phyloP scores from a whole-genome alignment of 108 stramenopile species.

The Fragilariopsis cylindrus region DNA sequence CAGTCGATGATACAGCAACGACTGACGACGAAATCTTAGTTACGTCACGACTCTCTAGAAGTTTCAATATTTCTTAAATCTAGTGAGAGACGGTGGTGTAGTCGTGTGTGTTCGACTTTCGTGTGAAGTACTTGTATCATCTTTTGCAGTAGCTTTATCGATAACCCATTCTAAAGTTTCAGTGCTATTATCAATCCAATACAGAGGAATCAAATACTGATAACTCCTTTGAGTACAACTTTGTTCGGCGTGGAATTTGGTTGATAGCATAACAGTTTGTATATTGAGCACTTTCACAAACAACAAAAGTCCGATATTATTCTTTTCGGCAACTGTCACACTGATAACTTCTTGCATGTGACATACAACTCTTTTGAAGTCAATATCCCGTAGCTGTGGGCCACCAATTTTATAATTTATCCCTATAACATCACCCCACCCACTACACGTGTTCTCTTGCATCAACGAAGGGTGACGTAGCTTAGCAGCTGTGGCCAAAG shows the following conservation, averaged over 20 bases:
- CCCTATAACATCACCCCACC: conserved; percentile 36
- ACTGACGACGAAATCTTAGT: conserved; percentile 3
- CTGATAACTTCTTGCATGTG: background rate
- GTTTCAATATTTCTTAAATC: conserved; percentile 27
- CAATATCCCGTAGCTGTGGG: background rate
- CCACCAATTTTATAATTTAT: background rate
- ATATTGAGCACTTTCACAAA: background rate
- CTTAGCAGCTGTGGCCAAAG: conserved; percentile 23
- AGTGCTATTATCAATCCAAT: conserved; percentile 52
- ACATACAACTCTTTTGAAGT: conserved; percentile 10
- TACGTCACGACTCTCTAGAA: conserved; percentile 22
- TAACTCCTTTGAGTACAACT: conserved; percentile 69
- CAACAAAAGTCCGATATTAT: background rate
- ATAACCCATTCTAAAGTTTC: conserved; percentile 37
- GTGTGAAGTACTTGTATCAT: no score
- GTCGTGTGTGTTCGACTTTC: background rate
- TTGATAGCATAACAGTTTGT: background rate
- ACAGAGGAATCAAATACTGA: conserved; percentile 66
- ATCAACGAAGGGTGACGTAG: conserved; percentile 52
- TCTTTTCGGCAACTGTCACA: conserved; percentile 6
- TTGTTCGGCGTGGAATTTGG: conserved; percentile 57
- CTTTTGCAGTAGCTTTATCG: background rate
- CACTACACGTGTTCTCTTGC: conserved; percentile 52
- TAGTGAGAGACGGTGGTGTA: conserved; percentile 22
- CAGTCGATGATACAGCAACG: conserved; percentile 12